Conservation (phyloP, 208 protist species). For the Wallacemonas rigidus region DNA sequence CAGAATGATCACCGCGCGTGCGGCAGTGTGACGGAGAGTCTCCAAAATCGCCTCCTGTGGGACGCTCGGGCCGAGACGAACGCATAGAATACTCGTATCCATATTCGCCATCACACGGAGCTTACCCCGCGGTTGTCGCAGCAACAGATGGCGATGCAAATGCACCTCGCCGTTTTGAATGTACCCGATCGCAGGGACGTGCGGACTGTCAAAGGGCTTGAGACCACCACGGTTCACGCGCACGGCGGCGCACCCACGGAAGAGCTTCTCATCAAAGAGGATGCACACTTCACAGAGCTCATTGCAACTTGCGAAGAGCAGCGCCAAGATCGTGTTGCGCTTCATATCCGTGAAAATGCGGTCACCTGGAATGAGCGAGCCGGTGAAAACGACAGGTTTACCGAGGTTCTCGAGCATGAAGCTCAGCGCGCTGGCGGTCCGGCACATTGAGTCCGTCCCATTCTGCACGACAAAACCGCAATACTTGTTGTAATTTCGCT, state of each 20-base stretch:
- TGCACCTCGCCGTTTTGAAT: slow-evolving; percentile 55
- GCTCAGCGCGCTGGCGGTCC: slow-evolving; percentile 93
- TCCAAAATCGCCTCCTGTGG: slow-evolving; percentile 25
- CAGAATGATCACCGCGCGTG: slow-evolving; percentile 86
- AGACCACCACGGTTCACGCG: slow-evolving; percentile 83
- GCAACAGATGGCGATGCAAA: slow-evolving; percentile 47
- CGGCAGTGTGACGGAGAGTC: slow-evolving; percentile 34
- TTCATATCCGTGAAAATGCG: slow-evolving; percentile 89
- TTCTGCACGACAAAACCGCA: slow-evolving; percentile 98
- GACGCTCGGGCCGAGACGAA: slow-evolving; percentile 85
- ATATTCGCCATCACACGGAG: slow-evolving; percentile 64
- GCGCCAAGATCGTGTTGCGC: slow-evolving; percentile 82
- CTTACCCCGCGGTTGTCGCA: slow-evolving; percentile 42
- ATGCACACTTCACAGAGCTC: slow-evolving; percentile 95
- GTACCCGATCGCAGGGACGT: slow-evolving; percentile 89
- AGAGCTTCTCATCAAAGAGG: slow-evolving; percentile 95
- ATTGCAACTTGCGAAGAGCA: slow-evolving; percentile 83
- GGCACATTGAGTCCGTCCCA: slow-evolving; percentile 96
- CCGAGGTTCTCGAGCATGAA: slow-evolving; percentile 97
- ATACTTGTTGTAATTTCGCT: slow-evolving; percentile 87
- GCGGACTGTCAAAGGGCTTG: slow-evolving; percentile 90
- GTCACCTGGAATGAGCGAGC: slow-evolving; percentile 89
- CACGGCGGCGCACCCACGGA: slow-evolving; percentile 90
- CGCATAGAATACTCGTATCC: slow-evolving; percentile 40
- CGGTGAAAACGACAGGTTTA: slow-evolving; percentile 97